Conservation (phyloP, 2,329 filamentous ascomycete species). For the Ceratocystis variospora region DNA sequence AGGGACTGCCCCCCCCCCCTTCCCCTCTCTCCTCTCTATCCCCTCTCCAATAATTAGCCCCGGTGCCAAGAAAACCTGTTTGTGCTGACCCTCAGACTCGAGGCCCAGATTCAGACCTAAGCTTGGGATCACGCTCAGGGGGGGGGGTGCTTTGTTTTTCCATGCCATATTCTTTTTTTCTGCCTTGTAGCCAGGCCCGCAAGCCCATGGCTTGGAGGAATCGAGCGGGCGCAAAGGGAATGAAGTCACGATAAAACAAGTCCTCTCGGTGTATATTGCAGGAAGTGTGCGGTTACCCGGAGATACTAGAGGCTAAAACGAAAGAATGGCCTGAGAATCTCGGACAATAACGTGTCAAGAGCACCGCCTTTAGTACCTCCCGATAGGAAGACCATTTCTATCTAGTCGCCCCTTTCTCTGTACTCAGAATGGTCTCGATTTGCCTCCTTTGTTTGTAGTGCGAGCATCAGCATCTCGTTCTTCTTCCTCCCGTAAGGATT, state of each 20-base stretch:
- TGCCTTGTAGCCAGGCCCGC: background rate
- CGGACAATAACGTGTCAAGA: constrained; percentile 4
- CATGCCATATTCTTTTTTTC: background rate
- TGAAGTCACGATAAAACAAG: background rate
- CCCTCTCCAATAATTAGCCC: background rate
- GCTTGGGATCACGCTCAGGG: background rate
- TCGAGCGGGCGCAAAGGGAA: background rate
- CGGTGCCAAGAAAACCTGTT: constrained; percentile 5
- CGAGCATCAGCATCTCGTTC: background rate
- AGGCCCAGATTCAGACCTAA: background rate
- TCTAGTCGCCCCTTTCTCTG: background rate
- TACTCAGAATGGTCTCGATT: too few species aligned
- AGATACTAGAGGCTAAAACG: background rate
- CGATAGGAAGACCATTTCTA: background rate
- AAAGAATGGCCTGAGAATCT: background rate
- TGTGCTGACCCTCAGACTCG: background rate
- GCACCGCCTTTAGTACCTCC: background rate
- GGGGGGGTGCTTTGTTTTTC: background rate
- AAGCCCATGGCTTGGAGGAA: background rate
- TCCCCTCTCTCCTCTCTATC: background rate
- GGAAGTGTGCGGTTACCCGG: background rate
- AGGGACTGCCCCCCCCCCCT: background rate
- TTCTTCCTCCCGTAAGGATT: background rate
- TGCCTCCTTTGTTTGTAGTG: too few species aligned
- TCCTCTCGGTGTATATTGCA: background rate